Conservation (phyloP, 2,329 filamentous ascomycete species). For the Trichoderma oligosporum region DNA sequence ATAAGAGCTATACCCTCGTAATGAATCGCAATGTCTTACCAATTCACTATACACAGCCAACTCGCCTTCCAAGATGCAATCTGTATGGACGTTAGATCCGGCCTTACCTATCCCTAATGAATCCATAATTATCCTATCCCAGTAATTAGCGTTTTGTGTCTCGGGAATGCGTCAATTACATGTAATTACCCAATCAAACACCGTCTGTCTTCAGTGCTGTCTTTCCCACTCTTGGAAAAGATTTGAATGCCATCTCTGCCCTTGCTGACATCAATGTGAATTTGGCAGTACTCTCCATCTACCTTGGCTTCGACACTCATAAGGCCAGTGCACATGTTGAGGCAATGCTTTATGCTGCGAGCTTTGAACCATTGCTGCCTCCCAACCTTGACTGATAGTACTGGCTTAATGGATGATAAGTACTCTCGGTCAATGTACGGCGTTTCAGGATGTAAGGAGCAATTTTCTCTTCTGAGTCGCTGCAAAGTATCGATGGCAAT, state of each 20-base stretch:
- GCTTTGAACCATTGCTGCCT: constrained; percentile 62
- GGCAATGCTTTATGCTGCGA: constrained; percentile 69
- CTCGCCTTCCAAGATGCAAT: constrained; percentile 81
- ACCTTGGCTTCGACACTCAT: constrained; percentile 79
- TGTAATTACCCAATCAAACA: constrained; percentile 52
- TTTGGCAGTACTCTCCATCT: constrained; percentile 86
- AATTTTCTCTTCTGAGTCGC: constrained; percentile 23
- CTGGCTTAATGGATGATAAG: constrained; percentile 45
- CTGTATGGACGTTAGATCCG: constrained; percentile 55
- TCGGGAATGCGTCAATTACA: neutral
- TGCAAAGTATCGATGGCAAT: constrained; percentile 56
- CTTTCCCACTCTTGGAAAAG: constrained; percentile 89
- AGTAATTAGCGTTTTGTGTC: constrained; percentile 20
- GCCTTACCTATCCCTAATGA: constrained; percentile 59
- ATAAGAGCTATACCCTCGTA: no score
- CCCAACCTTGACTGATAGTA: constrained; percentile 60
- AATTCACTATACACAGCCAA: constrained; percentile 71
- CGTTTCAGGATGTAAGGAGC: constrained; percentile 19
- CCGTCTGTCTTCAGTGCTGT: constrained; percentile 70
- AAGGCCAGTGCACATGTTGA: constrained; percentile 57
- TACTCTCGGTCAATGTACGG: constrained; percentile 21
- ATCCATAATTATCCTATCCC: constrained; percentile 52
- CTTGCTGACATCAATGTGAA: constrained; percentile 69
- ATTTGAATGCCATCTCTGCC: constrained; percentile 62
- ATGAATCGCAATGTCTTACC: constrained; percentile 30